Evolutionary conservation across 805 yeast species (phyloP), one percentile per base, ranked within the genome.

Genomic region (Candida ovalis): DNA sequence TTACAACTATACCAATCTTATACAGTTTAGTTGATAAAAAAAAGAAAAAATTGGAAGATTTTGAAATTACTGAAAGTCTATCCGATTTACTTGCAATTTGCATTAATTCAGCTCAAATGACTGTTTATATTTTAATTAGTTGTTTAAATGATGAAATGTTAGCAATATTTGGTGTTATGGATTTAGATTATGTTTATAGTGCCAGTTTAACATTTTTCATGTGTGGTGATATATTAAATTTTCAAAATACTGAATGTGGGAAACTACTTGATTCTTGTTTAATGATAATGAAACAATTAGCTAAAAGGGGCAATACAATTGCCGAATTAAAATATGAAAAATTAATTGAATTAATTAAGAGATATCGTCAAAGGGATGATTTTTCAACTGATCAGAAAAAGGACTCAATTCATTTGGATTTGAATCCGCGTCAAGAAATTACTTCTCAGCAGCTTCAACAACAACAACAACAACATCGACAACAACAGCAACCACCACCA

Each of bases 141-240:
- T 55, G 61, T 42, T 49, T 50, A 43, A 54, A 55, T 35, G 57
- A 58, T 17, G 52, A 52, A 10, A 52, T 55, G 22, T 35, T 62
- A 23, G 66, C 64, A 2, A 44, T 53, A 3, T 60, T 53, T 50
- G 66, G 64, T 22, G 60, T 59, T n/a, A 56, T 62, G 61, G 66
- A 62, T 48, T 49, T 61, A 33, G 64, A 62, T 47, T 62, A 62
- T 41, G 40, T 61, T 21, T 59, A 58, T 45, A 60, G 62, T 42
- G 58, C 64, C 1, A 50, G 59, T 19, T 42, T 61, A 42, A 56
- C 64, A 1, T 58, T 59, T 18, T 61, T 62, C 48, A 59, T 62
- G 51, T 59, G 62, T 46, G 62, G 63, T 15, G 59, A 57, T 44
- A 50, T 62, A 10, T 49, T 60, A 17, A 32, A 49, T 15, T 47